Evolutionary conservation across 345 rosid genomes (phyloP), one percentile per base, ranked within the genome.

Genomic region (Limnanthes douglasii): DNA sequence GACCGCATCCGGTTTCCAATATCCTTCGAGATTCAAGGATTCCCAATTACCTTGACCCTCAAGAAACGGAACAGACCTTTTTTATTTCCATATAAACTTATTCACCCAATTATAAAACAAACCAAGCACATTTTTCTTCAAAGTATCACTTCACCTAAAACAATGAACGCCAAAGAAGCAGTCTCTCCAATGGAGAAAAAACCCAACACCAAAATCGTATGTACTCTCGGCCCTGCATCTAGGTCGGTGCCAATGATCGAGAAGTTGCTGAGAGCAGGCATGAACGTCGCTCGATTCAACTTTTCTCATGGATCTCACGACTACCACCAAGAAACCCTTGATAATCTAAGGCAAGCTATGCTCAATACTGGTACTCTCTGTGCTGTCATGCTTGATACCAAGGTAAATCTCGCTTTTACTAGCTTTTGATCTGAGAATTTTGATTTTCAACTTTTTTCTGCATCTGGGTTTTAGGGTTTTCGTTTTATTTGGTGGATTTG

Each of bases 221-320:
- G 98, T 54, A 90, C 95, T 1, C 72, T 88, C 2, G 97, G 97
- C 4, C 95, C 95, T 0, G 81, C 84, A 15, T 83, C 94, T 20
- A 64, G 97, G 66, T 79, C 97, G 13, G 62, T 79, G 6, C 63
- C 66, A 6, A 70, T 76, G 95, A 3, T 62, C 0, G 97, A 88
- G 73, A 88, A 83, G 69, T 83, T 88, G 9, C 58, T 88, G 32
- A 62, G 20, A 35, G 97, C 86, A 2, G 97, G 97, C 48, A 88
- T 88, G 97, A 82, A 86, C 70, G 95, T 86, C 8, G 97, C 97
- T 31, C 74, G 97, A 30, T 86, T 86, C 68, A 88, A 88, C 64
- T 88, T 88, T 62, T 88, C 97, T 3, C 98, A 88, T 43, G 95
- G 98, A 57, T 78, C 98, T 43, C 95, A 88, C 33, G 79, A 58